Percentiles rank a stretch among this genome's conserved stretches.
Evolutionary conservation across 441 rosid species (phyloP).

Genomic region (Gossypium davidsonii): DNA sequence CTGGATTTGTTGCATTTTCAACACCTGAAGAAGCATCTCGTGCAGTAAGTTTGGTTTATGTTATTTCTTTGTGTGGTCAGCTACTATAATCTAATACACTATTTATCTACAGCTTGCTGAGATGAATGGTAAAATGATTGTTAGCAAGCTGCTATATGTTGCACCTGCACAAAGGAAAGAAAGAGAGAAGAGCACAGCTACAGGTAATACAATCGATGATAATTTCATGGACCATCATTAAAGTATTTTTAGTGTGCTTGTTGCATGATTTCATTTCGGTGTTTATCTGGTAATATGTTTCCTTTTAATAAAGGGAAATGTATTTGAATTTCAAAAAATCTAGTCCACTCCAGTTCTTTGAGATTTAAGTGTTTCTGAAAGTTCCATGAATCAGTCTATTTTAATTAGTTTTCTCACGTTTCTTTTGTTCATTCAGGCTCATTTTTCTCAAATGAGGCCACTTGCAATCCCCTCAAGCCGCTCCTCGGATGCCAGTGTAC

Average conservation of each 20-base stretch:
- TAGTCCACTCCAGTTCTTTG: neutral
- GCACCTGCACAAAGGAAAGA: conserved; percentile 68
- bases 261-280: no score
- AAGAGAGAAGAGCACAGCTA: conserved; percentile 60
- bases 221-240: neutral
- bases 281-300: no score
- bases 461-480: conserved; percentile 39
- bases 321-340: neutral
- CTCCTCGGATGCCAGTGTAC: conserved; percentile 53
- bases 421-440: conserved; percentile 33
- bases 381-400: neutral
- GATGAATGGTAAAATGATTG: conserved; percentile 59
- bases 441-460: conserved; percentile 70
- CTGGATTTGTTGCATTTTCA: conserved; percentile 71
- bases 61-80: neutral
- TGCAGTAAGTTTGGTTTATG: conserved; percentile 42
- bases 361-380: neutral
- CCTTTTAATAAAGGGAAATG: neutral
- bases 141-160: conserved; percentile 59
- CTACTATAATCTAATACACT: neutral
- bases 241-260: neutral
- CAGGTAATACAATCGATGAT: conserved; percentile 36
- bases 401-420: neutral
- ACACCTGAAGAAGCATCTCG: conserved; percentile 58
- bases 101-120: conserved; percentile 40